A percentile compares a stretch with the other conserved stretches of the same genome.
phyloP scores from a whole-genome alignment of 495 filamentous ascomycete genomes.

The Parachaetomium inaequale region DNA sequence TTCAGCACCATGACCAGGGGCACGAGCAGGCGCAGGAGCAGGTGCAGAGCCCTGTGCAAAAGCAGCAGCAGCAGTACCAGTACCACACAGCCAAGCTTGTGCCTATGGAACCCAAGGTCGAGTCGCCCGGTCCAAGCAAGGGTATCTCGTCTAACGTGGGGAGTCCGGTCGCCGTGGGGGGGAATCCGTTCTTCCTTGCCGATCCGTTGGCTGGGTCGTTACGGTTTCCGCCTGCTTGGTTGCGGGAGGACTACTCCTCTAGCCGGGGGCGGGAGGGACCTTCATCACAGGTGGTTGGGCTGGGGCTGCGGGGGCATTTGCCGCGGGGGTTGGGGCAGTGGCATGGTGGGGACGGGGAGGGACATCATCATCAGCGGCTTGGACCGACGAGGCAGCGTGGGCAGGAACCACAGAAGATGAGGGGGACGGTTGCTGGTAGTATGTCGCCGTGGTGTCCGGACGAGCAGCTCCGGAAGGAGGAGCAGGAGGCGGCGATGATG shows the following conservation, averaged over 20 bases:
- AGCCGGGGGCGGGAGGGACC: neutral
- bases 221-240: slow-evolving; percentile 17
- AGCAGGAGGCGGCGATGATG: slow-evolving; percentile 29
- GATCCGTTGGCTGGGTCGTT: slow-evolving; percentile 18
- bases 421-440: neutral
- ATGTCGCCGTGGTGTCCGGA: slow-evolving; percentile 18
- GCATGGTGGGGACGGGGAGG: no score
- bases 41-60: neutral
- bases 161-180: neutral
- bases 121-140: slow-evolving; percentile 22
- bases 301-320: no score
- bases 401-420: no score
- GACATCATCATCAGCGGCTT: neutral
- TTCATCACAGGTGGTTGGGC: no score
- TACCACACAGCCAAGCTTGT: slow-evolving; percentile 9
- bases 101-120: slow-evolving; percentile 25
- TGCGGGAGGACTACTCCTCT: neutral
- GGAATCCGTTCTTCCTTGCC: slow-evolving; percentile 21
- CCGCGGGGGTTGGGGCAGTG: no score
- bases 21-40: neutral
- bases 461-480: slow-evolving; percentile 27
- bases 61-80: neutral
- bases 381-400: no score
- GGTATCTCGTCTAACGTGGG: slow-evolving; percentile 26
- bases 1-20: neutral